Evolutionary conservation across 1,139 yeast species (phyloP).

Genomic region (Zygosaccharomyces pseudobailii): DNA sequence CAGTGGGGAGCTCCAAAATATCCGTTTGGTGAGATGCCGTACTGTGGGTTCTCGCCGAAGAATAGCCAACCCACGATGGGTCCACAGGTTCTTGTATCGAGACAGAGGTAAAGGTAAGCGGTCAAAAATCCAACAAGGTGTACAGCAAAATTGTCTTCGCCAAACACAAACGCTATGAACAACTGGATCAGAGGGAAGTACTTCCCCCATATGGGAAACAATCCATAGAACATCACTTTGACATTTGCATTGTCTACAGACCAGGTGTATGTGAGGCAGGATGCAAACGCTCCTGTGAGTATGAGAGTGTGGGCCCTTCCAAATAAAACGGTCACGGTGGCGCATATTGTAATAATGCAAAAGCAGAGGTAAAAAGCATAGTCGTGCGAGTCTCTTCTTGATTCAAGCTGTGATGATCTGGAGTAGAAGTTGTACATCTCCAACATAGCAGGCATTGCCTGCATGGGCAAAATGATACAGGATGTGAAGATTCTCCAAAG

Average conservation of each 20-base stretch:
- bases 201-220: conserved; percentile 33
- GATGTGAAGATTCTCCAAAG: conserved; percentile 30
- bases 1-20: conserved; percentile 27
- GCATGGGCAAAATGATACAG: conserved; percentile 22
- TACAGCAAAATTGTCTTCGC: conserved; percentile 18
- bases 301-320: conserved; percentile 15
- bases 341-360: conserved; percentile 16
- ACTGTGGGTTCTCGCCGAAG: conserved; percentile 14
- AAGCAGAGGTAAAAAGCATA: conserved; percentile 27
- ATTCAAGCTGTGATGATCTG: conserved; percentile 27
- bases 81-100: conserved; percentile 33
- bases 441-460: conserved; percentile 26
- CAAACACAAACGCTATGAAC: conserved; percentile 26
- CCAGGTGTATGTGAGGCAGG: conserved; percentile 31
- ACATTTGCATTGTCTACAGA: conserved; percentile 30
- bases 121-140: conserved; percentile 26
- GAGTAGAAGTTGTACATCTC: conserved; percentile 28
- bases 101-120: conserved; percentile 31
- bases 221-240: conserved; percentile 29
- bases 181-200: conserved; percentile 30
- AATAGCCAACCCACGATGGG: conserved; percentile 31
- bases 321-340: conserved; percentile 13
- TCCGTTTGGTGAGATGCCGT: conserved; percentile 26
- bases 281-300: conserved; percentile 24
- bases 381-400: conserved; percentile 20